Conservation (phyloP, 2,329 filamentous ascomycete species). For the Hypoxylon sp. region DNA sequence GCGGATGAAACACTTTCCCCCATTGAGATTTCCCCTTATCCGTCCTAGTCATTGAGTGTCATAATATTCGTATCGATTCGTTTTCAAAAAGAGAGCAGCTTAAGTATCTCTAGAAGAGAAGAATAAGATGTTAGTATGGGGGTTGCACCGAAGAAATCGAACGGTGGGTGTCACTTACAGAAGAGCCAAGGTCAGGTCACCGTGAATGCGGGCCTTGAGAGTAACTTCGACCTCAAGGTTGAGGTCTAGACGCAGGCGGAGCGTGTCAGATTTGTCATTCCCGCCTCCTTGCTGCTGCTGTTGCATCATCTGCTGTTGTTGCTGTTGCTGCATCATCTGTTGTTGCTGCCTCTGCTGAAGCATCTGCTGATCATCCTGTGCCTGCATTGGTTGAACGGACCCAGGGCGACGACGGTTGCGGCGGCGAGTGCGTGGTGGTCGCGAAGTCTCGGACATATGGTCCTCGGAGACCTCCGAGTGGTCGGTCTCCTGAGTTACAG, state of each 20-base stretch:
- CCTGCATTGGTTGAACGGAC: slow-evolving; percentile 42
- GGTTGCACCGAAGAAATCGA: background rate
- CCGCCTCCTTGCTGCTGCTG: slow-evolving; percentile 45
- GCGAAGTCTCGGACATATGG: slow-evolving; percentile 46
- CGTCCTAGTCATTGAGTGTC: slow-evolving; percentile 15
- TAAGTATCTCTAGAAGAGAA: slow-evolving; percentile 34
- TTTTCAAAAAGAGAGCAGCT: background rate
- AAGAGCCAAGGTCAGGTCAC: slow-evolving; percentile 83
- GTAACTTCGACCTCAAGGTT: slow-evolving; percentile 90
- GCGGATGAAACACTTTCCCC: background rate
- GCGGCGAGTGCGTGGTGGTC: slow-evolving; percentile 43
- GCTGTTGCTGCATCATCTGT: slow-evolving; percentile 42
- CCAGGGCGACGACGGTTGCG: slow-evolving; percentile 45
- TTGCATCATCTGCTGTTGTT: slow-evolving; percentile 37
- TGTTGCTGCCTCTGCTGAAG: slow-evolving; percentile 44
- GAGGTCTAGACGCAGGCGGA: slow-evolving; percentile 81
- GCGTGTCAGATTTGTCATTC: slow-evolving; percentile 67
- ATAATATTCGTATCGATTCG: slow-evolving; percentile 19
- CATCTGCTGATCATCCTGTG: slow-evolving; percentile 43
- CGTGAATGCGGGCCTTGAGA: slow-evolving; percentile 88
- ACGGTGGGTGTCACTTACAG: slow-evolving; percentile 61
- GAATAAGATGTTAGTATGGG: slow-evolving; percentile 1
- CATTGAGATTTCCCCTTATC: background rate
- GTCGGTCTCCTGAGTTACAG: slow-evolving; percentile 42
- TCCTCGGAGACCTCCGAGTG: slow-evolving; percentile 41